These are phyloP conservation scores for Coemansia umbellata DNA, from an alignment of 192 early-diverging fungal species.

Conservation along the genomic window DNA sequence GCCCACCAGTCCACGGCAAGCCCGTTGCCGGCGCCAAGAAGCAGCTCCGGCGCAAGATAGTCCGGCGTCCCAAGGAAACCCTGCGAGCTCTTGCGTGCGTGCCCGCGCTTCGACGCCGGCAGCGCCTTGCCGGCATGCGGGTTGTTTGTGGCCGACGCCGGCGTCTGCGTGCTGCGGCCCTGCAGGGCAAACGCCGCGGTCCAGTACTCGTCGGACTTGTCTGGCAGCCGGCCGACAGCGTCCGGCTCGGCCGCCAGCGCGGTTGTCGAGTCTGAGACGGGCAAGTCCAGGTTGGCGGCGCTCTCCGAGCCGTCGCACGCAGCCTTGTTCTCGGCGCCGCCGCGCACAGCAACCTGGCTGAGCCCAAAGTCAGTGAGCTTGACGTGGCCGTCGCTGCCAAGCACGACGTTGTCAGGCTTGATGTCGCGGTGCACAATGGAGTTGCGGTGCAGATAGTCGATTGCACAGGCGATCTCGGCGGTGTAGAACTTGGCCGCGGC, in stretches of 20 bases:
- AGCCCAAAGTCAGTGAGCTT: conserved; percentile 96
- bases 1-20: conserved; percentile 96
- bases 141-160: conserved; percentile 7
- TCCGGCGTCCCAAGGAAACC: conserved; percentile 84
- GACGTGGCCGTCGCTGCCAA: conserved; percentile 84
- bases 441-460: conserved; percentile 87
- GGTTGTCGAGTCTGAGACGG: conserved; percentile 11
- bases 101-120: conserved; percentile 44
- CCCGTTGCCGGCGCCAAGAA: conserved; percentile 80
- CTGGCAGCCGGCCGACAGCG: conserved; percentile 11
- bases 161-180: conserved; percentile 12
- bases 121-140: conserved; percentile 30
- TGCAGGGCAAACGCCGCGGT: conserved; percentile 15
- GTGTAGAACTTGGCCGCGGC: conserved; percentile 83
- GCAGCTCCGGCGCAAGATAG: conserved; percentile 89
- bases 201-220: conserved; percentile 43
- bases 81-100: conserved; percentile 45
- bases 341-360: conserved; percentile 69
- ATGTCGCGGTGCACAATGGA: conserved; percentile 87
- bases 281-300: conserved; percentile 11
- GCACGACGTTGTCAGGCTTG: conserved; percentile 80
- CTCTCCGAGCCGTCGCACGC: conserved; percentile 23
- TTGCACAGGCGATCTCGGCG: conserved; percentile 83
- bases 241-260: conserved; percentile 20
- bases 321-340: conserved; percentile 17